A percentile compares a stretch with the other conserved stretches of the same genome.
phyloP scores from a whole-genome alignment of 495 filamentous ascomycete genomes.

The Neurospora sp. region DNA sequence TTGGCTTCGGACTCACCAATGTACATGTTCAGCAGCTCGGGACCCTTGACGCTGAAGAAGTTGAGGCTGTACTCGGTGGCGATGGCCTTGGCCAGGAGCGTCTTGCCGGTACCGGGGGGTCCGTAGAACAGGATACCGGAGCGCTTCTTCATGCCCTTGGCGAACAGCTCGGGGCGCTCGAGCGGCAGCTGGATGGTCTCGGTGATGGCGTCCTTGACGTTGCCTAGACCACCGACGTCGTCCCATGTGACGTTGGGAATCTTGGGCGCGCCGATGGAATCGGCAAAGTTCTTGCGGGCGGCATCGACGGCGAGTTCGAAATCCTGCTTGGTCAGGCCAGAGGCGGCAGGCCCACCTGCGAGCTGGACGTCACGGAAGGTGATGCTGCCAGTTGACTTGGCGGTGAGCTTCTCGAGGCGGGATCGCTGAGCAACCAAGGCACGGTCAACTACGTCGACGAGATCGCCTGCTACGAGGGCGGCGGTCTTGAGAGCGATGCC shows the following conservation, averaged over 20 bases:
- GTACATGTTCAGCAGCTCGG: conserved; percentile 97
- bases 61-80: conserved; percentile 97
- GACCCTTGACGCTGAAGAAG: conserved; percentile 98
- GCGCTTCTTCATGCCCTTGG: conserved; percentile 97
- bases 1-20: conserved; percentile 98
- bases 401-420: conserved; percentile 61
- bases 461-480: conserved; percentile 85
- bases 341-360: conserved; percentile 73
- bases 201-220: conserved; percentile 90
- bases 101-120: conserved; percentile 94
- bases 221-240: conserved; percentile 86
- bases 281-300: conserved; percentile 93
- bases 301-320: conserved; percentile 87
- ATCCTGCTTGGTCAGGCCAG: conserved; percentile 73
- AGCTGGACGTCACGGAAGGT: conserved; percentile 73
- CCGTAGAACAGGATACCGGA: conserved; percentile 97
- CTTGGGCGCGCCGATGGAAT: conserved; percentile 94
- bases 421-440: conserved; percentile 64
- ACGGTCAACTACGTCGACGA: conserved; percentile 88
- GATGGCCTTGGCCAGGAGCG: conserved; percentile 91
- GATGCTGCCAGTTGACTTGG: conserved; percentile 33
- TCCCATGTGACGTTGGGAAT: conserved; percentile 96
- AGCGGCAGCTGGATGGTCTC: conserved; percentile 95
- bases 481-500: conserved; percentile 89
- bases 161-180: conserved; percentile 87